Percentiles rank a stretch among this genome's conserved stretches.
phyloP scores from a whole-genome alignment of 352 stramenopile genomes.

The Phytophthora hybrid region DNA sequence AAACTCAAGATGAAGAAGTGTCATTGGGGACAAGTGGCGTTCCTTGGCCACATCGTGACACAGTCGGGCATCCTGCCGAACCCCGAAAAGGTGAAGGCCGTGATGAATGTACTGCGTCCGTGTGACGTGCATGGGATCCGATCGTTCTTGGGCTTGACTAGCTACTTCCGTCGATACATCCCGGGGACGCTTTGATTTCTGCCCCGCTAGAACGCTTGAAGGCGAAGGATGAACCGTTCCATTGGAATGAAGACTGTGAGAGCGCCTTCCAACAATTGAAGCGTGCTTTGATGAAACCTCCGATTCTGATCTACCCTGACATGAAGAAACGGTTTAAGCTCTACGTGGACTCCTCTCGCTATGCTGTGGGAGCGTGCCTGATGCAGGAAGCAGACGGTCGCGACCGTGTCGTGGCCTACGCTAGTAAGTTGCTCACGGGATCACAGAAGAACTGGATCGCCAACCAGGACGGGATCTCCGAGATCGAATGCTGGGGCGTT shows the following conservation, averaged over 20 bases:
- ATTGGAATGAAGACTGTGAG: constrained; percentile 2
- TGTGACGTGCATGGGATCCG: no score
- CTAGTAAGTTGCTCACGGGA: no score
- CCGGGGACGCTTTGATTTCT: constrained; percentile 5
- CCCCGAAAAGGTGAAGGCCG: no score
- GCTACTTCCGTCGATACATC: constrained; percentile 7
- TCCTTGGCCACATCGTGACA: no score
- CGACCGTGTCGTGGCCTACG: background rate
- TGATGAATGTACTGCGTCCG: no score
- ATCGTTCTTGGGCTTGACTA: background rate
- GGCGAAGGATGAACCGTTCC: background rate
- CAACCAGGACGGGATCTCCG: no score
- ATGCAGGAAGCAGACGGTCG: constrained; percentile 3
- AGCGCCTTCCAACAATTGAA: constrained; percentile 4
- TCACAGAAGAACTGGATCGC: no score
- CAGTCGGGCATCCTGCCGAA: no score
- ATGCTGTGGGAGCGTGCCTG: constrained; percentile 4
- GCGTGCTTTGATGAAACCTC: background rate
- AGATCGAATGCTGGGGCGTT: no score
- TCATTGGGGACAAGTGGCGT: no score
- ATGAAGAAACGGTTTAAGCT: constrained; percentile 4
- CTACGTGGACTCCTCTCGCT: constrained; percentile 1
- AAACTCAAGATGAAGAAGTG: no score
- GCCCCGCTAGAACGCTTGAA: constrained; percentile 4
- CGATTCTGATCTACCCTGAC: constrained; percentile 9